Conservation (phyloP, 2,329 filamentous ascomycete genomes). For the Neocatenulostroma microsporum region DNA sequence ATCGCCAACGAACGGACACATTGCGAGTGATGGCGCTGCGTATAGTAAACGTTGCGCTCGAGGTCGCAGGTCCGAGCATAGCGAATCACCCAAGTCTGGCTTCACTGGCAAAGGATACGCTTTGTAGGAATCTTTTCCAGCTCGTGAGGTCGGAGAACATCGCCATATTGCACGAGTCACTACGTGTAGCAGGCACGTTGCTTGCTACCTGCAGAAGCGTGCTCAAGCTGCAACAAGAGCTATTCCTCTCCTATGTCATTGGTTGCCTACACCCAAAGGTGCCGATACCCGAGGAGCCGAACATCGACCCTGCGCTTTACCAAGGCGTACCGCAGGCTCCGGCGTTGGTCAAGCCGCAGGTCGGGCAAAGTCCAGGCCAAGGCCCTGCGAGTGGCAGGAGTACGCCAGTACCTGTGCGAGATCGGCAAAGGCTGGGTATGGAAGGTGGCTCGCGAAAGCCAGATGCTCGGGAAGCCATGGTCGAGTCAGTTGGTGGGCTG, state of each 20-base stretch:
- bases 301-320: conserved; percentile 86
- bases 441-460: conserved; percentile 88
- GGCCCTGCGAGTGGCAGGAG: conserved; percentile 70
- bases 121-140: conserved; percentile 93
- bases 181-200: conserved; percentile 84
- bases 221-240: conserved; percentile 90
- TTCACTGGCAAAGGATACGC: conserved; percentile 78
- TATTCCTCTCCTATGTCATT: conserved; percentile 90
- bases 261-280: conserved; percentile 90
- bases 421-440: conserved; percentile 83
- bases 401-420: conserved; percentile 85
- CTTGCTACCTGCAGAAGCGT: conserved; percentile 84
- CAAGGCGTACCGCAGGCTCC: conserved; percentile 87
- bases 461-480: conserved; percentile 95
- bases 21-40: conserved; percentile 96
- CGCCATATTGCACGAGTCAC: conserved; percentile 83
- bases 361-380: too few relatives aligned
- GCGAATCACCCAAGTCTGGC: conserved; percentile 84
- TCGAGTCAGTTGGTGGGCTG: conserved; percentile 87
- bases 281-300: conserved; percentile 81
- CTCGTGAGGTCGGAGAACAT: conserved; percentile 94
- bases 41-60: conserved; percentile 93
- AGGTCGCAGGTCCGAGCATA: conserved; percentile 92
- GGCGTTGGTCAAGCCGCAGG: conserved; percentile 70
- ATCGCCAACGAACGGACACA: conserved; percentile 83